phyloP scores from a whole-genome alignment of 225 moss, liverwort and hornwort species.

The Physcomitrellopsis africana region DNA sequence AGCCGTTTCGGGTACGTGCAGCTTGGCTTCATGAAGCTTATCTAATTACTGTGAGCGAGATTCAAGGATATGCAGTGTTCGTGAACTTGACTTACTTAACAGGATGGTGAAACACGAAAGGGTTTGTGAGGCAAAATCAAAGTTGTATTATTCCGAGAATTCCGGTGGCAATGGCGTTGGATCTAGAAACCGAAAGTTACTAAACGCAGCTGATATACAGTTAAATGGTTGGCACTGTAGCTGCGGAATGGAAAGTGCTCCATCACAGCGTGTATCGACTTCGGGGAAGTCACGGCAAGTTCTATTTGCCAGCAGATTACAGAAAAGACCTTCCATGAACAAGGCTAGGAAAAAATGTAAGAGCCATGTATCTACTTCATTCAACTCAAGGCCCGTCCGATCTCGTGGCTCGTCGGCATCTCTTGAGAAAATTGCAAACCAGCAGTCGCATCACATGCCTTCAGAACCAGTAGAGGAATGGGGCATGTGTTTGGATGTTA shows the following conservation, averaged over 20 bases:
- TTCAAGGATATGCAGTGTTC: conserved; percentile 5
- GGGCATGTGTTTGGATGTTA: conserved; percentile 16
- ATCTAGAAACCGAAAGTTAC: not conserved
- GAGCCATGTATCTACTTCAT: not conserved
- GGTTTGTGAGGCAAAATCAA: conserved; percentile 1
- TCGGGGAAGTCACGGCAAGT: conserved; percentile 38
- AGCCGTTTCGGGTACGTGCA: conserved; percentile 48
- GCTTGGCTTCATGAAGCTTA: conserved; percentile 28
- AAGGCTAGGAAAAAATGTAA: conserved; percentile 12
- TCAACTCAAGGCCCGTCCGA: not conserved
- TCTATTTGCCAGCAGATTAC: conserved; percentile 12
- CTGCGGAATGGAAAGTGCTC: conserved; percentile 40
- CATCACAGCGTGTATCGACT: conserved; percentile 33
- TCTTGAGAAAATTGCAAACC: conserved; percentile 11
- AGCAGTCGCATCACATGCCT: not conserved
- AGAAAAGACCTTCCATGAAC: conserved; percentile 18
- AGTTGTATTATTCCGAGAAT: conserved; percentile 15
- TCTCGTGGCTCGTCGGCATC: conserved; percentile 22
- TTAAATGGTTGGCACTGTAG: conserved; percentile 27
- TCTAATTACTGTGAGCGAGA: conserved; percentile 32
- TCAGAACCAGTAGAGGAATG: conserved; percentile 16
- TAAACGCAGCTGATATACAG: not conserved
- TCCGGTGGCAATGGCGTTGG: not conserved
- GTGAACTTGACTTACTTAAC: conserved; percentile 27
- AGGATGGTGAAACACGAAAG: conserved; percentile 28